Conservation (phyloP, 805 yeast species). For the Cyberlindnera saturnus region DNA sequence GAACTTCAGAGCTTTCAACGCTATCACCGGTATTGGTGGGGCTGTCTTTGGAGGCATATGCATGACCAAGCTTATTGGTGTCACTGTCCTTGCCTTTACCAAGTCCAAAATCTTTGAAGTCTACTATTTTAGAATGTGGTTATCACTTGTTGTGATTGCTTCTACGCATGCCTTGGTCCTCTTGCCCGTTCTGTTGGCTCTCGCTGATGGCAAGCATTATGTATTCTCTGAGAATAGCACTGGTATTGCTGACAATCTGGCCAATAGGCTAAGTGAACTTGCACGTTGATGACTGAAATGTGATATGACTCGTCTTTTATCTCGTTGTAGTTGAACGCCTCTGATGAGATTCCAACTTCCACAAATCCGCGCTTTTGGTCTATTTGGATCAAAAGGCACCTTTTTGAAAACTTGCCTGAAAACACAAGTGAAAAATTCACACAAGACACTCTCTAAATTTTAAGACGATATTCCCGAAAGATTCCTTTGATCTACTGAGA, state of each 20-base stretch:
- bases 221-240: constrained; percentile 30
- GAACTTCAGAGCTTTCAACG: constrained; percentile 37
- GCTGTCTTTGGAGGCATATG: constrained; percentile 90
- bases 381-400: too few species aligned
- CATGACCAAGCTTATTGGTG: constrained; percentile 84
- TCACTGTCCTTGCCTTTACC: constrained; percentile 80
- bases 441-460: too few species aligned
- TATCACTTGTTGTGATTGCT: constrained; percentile 68
- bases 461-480: too few species aligned
- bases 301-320: background rate
- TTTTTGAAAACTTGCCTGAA: too few species aligned
- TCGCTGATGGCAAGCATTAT: constrained; percentile 56
- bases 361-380: background rate
- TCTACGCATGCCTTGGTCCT: constrained; percentile 73
- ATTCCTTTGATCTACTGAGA: background rate
- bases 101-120: constrained; percentile 82
- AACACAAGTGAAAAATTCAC: background rate
- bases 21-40: constrained; percentile 78
- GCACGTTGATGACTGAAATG: constrained; percentile 2
- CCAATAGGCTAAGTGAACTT: constrained; percentile 11
- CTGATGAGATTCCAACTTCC: background rate
- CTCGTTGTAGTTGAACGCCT: background rate
- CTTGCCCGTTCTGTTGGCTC: constrained; percentile 67
- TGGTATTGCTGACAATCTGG: constrained; percentile 27
- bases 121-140: constrained; percentile 94